Conservation (phyloP, 2,329 filamentous ascomycete genomes). For the Daldinia sp. region DNA sequence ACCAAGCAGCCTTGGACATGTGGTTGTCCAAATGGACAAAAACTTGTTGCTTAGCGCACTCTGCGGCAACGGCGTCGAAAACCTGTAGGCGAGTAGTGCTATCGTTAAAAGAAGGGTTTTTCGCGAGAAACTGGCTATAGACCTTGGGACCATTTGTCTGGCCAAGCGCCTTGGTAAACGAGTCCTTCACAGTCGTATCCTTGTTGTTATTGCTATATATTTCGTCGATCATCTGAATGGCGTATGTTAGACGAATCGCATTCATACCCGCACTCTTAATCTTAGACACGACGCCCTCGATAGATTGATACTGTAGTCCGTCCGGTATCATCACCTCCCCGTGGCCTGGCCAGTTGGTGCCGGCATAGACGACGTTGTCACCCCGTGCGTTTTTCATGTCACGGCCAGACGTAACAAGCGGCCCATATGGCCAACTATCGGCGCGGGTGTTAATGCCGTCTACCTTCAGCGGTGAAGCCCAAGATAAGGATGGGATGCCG, state of each 20-base stretch:
- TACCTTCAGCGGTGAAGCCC: constrained; percentile 35
- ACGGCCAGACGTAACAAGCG: constrained; percentile 51
- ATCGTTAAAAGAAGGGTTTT: constrained; percentile 65
- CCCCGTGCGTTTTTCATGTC: constrained; percentile 55
- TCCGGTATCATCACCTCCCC: constrained; percentile 71
- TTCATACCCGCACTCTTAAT: constrained; percentile 70
- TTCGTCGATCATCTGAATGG: constrained; percentile 70
- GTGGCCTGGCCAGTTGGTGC: constrained; percentile 69
- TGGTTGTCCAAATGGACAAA: constrained; percentile 70
- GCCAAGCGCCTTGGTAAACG: constrained; percentile 58
- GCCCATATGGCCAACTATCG: constrained; percentile 44
- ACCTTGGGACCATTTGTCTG: constrained; percentile 60
- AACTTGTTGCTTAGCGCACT: constrained; percentile 62
- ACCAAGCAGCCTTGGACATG: constrained; percentile 66
- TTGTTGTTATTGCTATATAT: constrained; percentile 58
- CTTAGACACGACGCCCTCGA: constrained; percentile 61
- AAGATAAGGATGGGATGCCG: constrained; percentile 32
- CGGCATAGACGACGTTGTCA: constrained; percentile 58
- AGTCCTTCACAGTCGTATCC: constrained; percentile 56
- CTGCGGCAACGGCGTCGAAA: constrained; percentile 69
- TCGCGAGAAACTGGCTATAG: constrained; percentile 59
- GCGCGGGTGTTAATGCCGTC: constrained; percentile 23
- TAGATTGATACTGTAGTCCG: constrained; percentile 68
- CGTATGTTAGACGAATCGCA: constrained; percentile 68
- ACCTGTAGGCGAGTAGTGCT: constrained; percentile 58